These are phyloP conservation scores for Boletales sp. DNA, from an alignment of 768 basidiomycete species.

Conservation along the genomic window DNA sequence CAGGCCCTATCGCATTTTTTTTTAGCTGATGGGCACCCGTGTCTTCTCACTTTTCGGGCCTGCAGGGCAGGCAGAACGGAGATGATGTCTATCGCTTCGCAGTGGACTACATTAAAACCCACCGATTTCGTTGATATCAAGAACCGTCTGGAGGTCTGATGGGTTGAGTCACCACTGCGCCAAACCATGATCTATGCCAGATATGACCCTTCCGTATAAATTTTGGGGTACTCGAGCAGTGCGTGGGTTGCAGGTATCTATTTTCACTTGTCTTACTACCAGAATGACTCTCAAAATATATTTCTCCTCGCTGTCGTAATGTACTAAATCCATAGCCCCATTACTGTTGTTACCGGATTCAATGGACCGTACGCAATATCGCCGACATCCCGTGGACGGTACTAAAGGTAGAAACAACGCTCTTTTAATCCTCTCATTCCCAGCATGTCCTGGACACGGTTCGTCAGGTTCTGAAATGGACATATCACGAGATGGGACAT, in stretches of 20 bases:
- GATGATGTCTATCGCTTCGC: slow-evolving; percentile 45
- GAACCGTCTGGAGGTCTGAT: slow-evolving; percentile 50
- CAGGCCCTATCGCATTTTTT: slow-evolving; percentile 1
- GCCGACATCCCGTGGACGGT: not conserved
- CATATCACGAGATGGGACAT: slow-evolving; percentile 20
- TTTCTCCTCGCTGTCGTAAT: slow-evolving; percentile 14
- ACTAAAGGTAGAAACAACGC: slow-evolving; percentile 72
- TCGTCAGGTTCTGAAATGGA: slow-evolving; percentile 3
- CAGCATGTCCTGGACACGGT: slow-evolving; percentile 54
- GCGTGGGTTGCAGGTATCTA: not conserved
- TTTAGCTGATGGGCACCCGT: slow-evolving; percentile 7
- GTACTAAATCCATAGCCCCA: slow-evolving; percentile 1
- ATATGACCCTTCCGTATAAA: not conserved
- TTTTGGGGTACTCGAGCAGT: not conserved
- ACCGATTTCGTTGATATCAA: slow-evolving; percentile 56
- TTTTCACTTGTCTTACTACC: slow-evolving; percentile 6
- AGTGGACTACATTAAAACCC: slow-evolving; percentile 48
- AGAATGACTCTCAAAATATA: slow-evolving; percentile 1
- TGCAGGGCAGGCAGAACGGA: slow-evolving; percentile 53
- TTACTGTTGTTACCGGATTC: not conserved
- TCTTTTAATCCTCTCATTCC: slow-evolving; percentile 82
- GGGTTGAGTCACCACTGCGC: not conserved
- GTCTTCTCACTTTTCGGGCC: not conserved
- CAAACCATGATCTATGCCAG: slow-evolving; percentile 20
- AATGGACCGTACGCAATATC: not conserved